Percentiles rank a stretch among this genome's conserved stretches.
Evolutionary conservation across 768 basidiomycete species (phyloP).

Genomic region (Leccinum uliginosum): DNA sequence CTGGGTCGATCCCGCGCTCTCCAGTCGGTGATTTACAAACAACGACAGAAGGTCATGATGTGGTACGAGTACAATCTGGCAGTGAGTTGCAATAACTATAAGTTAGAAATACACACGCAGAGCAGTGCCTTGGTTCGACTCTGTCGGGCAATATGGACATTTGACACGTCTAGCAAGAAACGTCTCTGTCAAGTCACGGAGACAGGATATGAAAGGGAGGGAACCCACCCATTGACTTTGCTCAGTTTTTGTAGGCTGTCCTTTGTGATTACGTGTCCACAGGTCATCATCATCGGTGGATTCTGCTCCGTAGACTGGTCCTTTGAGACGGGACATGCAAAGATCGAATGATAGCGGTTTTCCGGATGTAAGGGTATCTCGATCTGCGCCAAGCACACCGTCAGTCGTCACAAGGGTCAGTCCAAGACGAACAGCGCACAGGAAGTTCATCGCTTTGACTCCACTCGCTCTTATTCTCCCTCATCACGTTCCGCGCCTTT

Average conservation of each 20-base stretch:
- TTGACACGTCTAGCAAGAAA: slow-evolving; percentile 82
- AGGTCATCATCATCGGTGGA: slow-evolving; percentile 96
- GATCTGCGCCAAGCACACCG: slow-evolving; percentile 50
- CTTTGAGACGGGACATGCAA: slow-evolving; percentile 96
- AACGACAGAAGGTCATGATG: not conserved
- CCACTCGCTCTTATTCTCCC: slow-evolving; percentile 92
- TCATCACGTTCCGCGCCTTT: slow-evolving; percentile 91
- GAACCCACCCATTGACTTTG: slow-evolving; percentile 76
- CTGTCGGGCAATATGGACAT: slow-evolving; percentile 93
- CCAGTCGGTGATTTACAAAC: not conserved
- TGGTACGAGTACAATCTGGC: slow-evolving; percentile 1
- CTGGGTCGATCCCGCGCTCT: slow-evolving; percentile 24
- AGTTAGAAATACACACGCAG: slow-evolving; percentile 62
- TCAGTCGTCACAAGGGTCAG: not conserved
- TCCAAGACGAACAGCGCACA: slow-evolving; percentile 36
- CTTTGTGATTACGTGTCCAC: slow-evolving; percentile 92
- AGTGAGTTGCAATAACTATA: not conserved
- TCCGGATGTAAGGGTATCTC: slow-evolving; percentile 86
- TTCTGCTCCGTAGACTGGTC: slow-evolving; percentile 92
- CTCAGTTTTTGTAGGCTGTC: slow-evolving; percentile 88
- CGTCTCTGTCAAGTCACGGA: slow-evolving; percentile 1
- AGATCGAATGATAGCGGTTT: slow-evolving; percentile 94
- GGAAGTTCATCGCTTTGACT: slow-evolving; percentile 85
- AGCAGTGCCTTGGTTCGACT: slow-evolving; percentile 56
- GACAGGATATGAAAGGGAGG: slow-evolving; percentile 8